These are phyloP conservation scores for Syncephalastrum contaminatum DNA, from an alignment of 371 early-diverging fungal species.

Conservation along the genomic window DNA sequence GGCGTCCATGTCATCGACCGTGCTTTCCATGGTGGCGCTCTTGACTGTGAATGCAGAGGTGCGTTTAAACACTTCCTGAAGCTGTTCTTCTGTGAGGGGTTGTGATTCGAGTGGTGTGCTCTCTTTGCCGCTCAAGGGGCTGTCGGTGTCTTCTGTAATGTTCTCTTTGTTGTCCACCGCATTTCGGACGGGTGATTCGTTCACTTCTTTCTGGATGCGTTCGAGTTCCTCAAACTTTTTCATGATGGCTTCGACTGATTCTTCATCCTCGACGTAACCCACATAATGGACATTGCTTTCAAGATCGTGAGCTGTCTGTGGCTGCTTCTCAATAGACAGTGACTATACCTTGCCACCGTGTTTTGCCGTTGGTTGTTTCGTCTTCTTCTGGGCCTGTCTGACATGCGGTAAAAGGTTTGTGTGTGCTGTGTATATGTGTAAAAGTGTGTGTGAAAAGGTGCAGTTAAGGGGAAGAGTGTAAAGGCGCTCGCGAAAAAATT, in stretches of 20 bases:
- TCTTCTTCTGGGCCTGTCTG: constrained; percentile 47
- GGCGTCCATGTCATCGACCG: constrained; percentile 69
- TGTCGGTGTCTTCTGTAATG: constrained; percentile 1
- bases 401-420: constrained; percentile 17
- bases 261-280: constrained; percentile 94
- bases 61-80: constrained; percentile 86
- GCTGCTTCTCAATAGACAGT: not conserved
- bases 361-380: constrained; percentile 27
- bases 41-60: constrained; percentile 88
- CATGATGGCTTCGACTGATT: constrained; percentile 95
- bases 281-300: constrained; percentile 86
- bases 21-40: constrained; percentile 62
- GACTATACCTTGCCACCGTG: constrained; percentile 26
- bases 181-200: constrained; percentile 5
- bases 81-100: constrained; percentile 73
- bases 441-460: no score
- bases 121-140: constrained; percentile 2
- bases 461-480: no score
- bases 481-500: not conserved
- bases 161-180: constrained; percentile 7
- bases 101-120: constrained; percentile 8
- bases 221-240: constrained; percentile 95
- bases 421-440: no score
- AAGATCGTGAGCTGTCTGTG: not conserved
- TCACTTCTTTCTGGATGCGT: constrained; percentile 76